Base-by-base conservation (phyloP, 1,284 basidiomycete species). In the Naganishia sp. region DNA sequence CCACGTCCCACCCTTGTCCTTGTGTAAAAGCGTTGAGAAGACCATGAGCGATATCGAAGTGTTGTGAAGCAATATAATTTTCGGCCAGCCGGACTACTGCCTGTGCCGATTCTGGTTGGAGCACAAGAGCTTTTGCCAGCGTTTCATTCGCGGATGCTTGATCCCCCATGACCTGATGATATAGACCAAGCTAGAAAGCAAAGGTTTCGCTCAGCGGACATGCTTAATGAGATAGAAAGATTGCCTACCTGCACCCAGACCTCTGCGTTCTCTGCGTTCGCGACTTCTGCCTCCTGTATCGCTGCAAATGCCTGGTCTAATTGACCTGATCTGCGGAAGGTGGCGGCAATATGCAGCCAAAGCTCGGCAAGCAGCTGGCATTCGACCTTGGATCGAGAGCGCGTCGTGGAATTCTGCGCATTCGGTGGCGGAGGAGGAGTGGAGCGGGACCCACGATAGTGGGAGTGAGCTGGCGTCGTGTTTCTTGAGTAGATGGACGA, bases 291-390 rank as follows among this genome's bases (percentile, higher is more conserved):
- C 79, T 99, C 95, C 75, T 94, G 91, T 56, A 98, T 93, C 2
- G 95, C 90, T 10, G 87, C 92, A 66, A 88, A 86, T 2, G 90
- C 87, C 75, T 98, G 92, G 68, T 94, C 91, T 64, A 91, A 86
- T 80, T 94, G 94, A 11, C 90, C 90, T 55, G 89, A 83, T 65
- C 95, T 82, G 42, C 96, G 84, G 82, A 97, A 99, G 0, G 91
- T 94, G 5, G 96, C 94, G 0, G 95, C 92, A 2, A 88, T 90
- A 84, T 92, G 90, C 6, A 98, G 81, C 95, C 95, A 99, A 23
- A 98, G 81, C 71, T 92, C 87, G 65, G 89, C 90, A 65, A 98
- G 81, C 43, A 94, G 78, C 39, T 87, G 82, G 45, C 87, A 86
- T 72, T 92, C 89, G 56, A 82, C 84, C n/a, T 84, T 81, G 16